phyloP scores from a whole-genome alignment of 1,284 basidiomycete genomes.

The Apiotrichum gracile region DNA sequence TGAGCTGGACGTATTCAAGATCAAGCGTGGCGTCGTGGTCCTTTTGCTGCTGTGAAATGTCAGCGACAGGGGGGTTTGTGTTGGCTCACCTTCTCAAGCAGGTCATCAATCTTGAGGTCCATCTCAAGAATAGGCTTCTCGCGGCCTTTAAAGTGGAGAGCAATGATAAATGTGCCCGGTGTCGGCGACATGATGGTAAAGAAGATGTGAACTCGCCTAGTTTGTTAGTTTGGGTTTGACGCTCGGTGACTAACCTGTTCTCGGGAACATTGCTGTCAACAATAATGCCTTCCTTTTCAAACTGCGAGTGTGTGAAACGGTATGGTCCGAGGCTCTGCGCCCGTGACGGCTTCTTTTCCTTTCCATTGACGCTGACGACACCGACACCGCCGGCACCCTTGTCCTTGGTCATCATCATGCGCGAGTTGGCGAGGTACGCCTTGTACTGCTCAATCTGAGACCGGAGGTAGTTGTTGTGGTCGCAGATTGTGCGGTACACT shows the following conservation, averaged over 20 bases:
- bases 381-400: constrained; percentile 78
- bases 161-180: constrained; percentile 97
- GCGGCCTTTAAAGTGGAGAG: constrained; percentile 96
- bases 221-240: neutral
- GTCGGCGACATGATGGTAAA: constrained; percentile 97
- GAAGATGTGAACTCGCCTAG: constrained; percentile 90
- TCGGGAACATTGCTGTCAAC: constrained; percentile 98
- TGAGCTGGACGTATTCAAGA: constrained; percentile 94
- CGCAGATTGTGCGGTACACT: constrained; percentile 98
- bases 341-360: constrained; percentile 88
- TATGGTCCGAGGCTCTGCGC: constrained; percentile 88
- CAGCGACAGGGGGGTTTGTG: neutral
- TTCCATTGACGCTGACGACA: constrained; percentile 90
- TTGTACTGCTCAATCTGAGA: constrained; percentile 99
- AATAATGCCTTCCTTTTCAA: constrained; percentile 99
- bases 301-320: constrained; percentile 91
- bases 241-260: constrained; percentile 63
- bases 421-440: constrained; percentile 95
- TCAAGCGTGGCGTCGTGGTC: constrained; percentile 94
- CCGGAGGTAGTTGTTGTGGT: constrained; percentile 96
- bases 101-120: constrained; percentile 98
- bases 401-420: constrained; percentile 69
- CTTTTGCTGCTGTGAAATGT: constrained; percentile 67
- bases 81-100: constrained; percentile 76
- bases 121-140: constrained; percentile 99